phyloP scores from a whole-genome alignment of 345 rosid species.

The Citrus reticulata region DNA sequence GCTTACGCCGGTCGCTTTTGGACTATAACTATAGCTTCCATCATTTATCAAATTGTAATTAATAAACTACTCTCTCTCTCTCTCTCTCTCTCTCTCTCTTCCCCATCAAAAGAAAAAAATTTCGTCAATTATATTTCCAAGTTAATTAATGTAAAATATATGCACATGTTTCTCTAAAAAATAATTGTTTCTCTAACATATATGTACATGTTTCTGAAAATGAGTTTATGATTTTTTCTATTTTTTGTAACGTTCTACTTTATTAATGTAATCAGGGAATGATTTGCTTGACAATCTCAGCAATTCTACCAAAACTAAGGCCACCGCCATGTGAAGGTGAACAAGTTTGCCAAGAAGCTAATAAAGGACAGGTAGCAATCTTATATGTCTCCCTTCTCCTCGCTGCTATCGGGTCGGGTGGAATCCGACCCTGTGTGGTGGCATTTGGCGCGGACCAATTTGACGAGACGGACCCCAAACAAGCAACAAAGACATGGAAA shows the following conservation, averaged over 20 bases:
- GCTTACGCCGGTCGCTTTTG: slow-evolving; percentile 85
- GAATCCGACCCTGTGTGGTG: slow-evolving; percentile 71
- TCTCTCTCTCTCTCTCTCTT: background rate
- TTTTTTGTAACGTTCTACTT: background rate
- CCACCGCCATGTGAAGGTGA: slow-evolving; percentile 70
- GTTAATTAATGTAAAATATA: too few species aligned
- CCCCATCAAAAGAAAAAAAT: background rate
- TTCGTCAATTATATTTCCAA: too few species aligned
- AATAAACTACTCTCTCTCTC: too few species aligned
- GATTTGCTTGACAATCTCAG: slow-evolving; percentile 69
- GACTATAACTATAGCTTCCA: slow-evolving; percentile 68
- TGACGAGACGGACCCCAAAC: slow-evolving; percentile 62
- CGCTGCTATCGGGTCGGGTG: slow-evolving; percentile 80
- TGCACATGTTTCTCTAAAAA: too few species aligned
- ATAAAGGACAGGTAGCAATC: slow-evolving; percentile 51
- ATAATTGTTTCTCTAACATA: too few species aligned
- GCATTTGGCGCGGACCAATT: slow-evolving; percentile 92
- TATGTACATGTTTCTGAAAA: too few species aligned
- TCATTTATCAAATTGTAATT: slow-evolving; percentile 63
- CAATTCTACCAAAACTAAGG: slow-evolving; percentile 59
- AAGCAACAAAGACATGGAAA: slow-evolving; percentile 55
- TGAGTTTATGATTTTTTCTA: too few species aligned
- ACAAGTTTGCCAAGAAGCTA: slow-evolving; percentile 60
- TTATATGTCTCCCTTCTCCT: slow-evolving; percentile 67
- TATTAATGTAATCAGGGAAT: slow-evolving; percentile 48